These are phyloP conservation scores for Mucor circinelloides DNA, from an alignment of 371 early-diverging fungal genomes.

Conservation along the genomic window DNA sequence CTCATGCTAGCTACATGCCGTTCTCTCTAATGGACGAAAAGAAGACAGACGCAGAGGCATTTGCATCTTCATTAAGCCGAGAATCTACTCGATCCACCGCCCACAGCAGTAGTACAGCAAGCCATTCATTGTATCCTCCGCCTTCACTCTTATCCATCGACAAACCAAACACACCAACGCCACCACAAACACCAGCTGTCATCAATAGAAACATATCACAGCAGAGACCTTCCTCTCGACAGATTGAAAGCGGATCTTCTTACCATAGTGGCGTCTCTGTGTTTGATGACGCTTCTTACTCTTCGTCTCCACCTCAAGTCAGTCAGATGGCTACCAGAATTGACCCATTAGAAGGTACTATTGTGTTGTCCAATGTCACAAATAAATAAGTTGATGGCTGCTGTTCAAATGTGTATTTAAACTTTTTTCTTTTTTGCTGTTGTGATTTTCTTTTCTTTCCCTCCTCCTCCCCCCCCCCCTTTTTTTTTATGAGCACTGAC, in stretches of 20 bases:
- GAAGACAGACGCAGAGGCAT: background rate
- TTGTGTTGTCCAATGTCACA: background rate
- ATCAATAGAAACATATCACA: background rate
- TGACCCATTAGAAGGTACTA: background rate
- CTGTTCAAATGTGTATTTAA: background rate
- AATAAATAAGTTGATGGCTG: background rate
- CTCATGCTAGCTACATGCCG: background rate
- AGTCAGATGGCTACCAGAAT: background rate
- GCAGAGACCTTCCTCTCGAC: background rate
- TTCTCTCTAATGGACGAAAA: background rate
- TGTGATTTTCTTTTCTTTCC: background rate
- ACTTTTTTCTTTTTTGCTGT: background rate
- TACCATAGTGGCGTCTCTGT: background rate
- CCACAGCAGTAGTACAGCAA: background rate
- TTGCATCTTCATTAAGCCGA: background rate
- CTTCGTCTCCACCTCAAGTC: background rate
- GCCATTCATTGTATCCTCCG: background rate
- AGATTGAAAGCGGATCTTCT: background rate
- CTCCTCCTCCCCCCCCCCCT: background rate
- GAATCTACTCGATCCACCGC: background rate
- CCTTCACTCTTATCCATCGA: background rate
- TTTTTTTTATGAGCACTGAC: background rate
- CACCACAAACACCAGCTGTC: constrained; percentile 2
- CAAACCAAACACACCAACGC: constrained; percentile 1
- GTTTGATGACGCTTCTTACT: background rate